Conservation (phyloP, 164 flowering plant species). For the Dillenia turbinata region DNA sequence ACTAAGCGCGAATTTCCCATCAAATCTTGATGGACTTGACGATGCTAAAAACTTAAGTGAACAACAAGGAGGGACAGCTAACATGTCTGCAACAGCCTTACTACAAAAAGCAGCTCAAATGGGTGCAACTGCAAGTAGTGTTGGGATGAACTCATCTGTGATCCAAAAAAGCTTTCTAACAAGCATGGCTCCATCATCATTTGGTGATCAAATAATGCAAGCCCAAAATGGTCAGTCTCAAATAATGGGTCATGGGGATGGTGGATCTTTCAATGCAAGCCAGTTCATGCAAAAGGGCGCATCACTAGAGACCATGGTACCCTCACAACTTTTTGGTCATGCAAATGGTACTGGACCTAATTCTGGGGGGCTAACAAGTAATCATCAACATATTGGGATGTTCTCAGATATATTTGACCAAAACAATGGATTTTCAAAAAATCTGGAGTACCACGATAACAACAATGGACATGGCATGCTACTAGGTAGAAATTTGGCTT, state of each 20-base stretch:
- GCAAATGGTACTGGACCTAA: background rate
- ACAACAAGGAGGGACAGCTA: slow-evolving; percentile 13
- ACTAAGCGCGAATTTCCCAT: background rate
- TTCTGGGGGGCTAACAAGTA: slow-evolving; percentile 11
- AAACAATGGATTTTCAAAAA: slow-evolving; percentile 24
- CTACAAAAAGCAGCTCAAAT: slow-evolving; percentile 64
- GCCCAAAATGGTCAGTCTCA: slow-evolving; percentile 17
- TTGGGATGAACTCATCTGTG: slow-evolving; percentile 13
- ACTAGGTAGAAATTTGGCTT: slow-evolving; percentile 10
- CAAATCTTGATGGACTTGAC: background rate
- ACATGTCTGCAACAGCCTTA: slow-evolving; percentile 53
- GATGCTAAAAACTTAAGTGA: slow-evolving; percentile 5
- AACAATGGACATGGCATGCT: slow-evolving; percentile 6
- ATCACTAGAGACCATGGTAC: slow-evolving; percentile 3
- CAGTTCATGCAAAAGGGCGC: slow-evolving; percentile 20
- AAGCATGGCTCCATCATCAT: slow-evolving; percentile 26
- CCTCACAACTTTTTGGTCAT: slow-evolving; percentile 22
- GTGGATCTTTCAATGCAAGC: slow-evolving; percentile 15
- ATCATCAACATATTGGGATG: slow-evolving; percentile 19
- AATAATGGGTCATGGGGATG: slow-evolving; percentile 13
- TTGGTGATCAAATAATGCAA: slow-evolving; percentile 16
- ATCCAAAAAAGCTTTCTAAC: slow-evolving; percentile 21
- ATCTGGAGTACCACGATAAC: slow-evolving; percentile 11
- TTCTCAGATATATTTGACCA: slow-evolving; percentile 24
- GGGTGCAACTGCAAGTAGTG: slow-evolving; percentile 44